These are phyloP conservation scores for Coniosporium tulheliwenetii DNA, from an alignment of 2,329 filamentous ascomycete genomes.

Conservation along the genomic window DNA sequence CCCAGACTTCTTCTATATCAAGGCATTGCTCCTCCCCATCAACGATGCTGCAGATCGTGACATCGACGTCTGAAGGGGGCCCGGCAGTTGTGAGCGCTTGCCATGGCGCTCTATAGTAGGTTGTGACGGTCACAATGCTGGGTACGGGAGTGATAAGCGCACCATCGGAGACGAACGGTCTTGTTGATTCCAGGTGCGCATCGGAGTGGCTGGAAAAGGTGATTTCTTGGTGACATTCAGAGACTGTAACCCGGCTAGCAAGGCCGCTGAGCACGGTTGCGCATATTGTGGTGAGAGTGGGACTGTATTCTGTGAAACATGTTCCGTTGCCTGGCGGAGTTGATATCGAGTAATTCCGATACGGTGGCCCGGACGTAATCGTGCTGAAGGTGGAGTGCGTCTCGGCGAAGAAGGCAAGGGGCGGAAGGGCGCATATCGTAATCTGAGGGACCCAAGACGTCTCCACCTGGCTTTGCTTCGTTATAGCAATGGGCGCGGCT, in stretches of 20 bases:
- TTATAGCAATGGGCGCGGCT: constrained; percentile 23
- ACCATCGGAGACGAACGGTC: constrained; percentile 8
- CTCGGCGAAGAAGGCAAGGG: constrained; percentile 14
- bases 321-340: constrained; percentile 16
- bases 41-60: constrained; percentile 23
- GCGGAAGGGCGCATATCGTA: constrained; percentile 24
- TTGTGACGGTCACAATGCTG: constrained; percentile 21
- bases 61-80: constrained; percentile 21
- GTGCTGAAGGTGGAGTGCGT: constrained; percentile 8
- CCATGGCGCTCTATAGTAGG: constrained; percentile 29
- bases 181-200: constrained; percentile 18
- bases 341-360: constrained; percentile 18
- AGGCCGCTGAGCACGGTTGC: constrained; percentile 26
- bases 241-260: constrained; percentile 22
- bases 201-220: constrained; percentile 30
- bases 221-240: constrained; percentile 26
- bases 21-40: constrained; percentile 23
- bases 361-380: constrained; percentile 16
- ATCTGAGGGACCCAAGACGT: constrained; percentile 25
- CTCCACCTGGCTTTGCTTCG: constrained; percentile 25
- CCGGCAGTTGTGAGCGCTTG: constrained; percentile 22
- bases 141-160: constrained; percentile 20
- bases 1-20: constrained; percentile 25
- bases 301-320: constrained; percentile 25
- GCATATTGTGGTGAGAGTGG: constrained; percentile 25